Conservation (phyloP, 768 basidiomycete species). For the Suillus paluster region DNA sequence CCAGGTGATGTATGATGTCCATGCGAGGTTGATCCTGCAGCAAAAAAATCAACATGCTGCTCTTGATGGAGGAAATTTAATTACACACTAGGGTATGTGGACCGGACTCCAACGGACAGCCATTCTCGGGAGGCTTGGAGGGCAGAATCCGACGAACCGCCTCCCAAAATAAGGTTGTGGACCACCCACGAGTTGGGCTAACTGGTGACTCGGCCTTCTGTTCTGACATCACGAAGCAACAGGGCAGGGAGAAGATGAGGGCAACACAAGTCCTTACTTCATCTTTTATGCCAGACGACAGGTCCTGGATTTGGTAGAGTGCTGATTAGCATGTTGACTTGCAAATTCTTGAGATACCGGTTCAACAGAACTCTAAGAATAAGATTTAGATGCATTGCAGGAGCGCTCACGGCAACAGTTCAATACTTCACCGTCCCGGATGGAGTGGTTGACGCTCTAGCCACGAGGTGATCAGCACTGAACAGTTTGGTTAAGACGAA, state of each 20-base stretch:
- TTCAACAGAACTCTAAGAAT: constrained; percentile 1
- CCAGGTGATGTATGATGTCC: background rate
- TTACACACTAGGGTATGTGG: background rate
- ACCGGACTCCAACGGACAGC: background rate
- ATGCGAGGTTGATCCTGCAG: background rate
- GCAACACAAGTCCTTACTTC: background rate
- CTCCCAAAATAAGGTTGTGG: background rate
- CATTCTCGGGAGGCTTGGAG: background rate
- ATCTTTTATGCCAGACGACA: background rate
- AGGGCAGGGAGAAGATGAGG: background rate
- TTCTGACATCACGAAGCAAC: background rate
- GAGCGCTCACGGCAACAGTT: background rate
- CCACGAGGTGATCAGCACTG: constrained; percentile 3
- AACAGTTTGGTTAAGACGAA: background rate
- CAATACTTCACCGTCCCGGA: background rate
- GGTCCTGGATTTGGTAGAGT: background rate
- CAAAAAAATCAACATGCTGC: background rate
- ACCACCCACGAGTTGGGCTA: background rate
- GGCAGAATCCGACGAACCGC: background rate
- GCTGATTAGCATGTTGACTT: background rate
- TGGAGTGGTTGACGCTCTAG: background rate
- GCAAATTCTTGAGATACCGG: background rate
- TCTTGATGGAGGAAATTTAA: background rate
- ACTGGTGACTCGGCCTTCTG: background rate
- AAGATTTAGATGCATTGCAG: background rate